Evolutionary conservation across 2,329 filamentous ascomycete genomes (phyloP).

Genomic region (Pseudocercospora macadamiae): DNA sequence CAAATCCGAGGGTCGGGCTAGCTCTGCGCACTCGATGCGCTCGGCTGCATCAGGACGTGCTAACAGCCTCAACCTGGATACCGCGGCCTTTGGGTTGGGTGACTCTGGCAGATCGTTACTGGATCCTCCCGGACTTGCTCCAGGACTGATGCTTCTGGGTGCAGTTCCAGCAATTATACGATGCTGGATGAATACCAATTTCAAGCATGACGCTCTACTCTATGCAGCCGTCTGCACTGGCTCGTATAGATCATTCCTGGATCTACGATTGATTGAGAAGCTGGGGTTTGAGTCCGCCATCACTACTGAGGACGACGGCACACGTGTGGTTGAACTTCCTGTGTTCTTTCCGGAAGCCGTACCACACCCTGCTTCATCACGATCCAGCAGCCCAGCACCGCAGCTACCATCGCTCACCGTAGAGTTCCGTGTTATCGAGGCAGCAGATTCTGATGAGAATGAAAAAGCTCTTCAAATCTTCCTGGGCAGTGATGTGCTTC

Average conservation of each 20-base stretch:
- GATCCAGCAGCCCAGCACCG: conserved; percentile 71
- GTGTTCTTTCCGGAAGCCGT: conserved; percentile 92
- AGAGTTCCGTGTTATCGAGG: conserved; percentile 73
- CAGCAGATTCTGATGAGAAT: conserved; percentile 49
- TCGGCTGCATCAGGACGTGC: conserved; percentile 78
- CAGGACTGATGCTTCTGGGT: conserved; percentile 81
- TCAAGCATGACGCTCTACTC: conserved; percentile 83
- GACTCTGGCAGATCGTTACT: conserved; percentile 70
- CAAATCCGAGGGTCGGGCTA: conserved; percentile 93
- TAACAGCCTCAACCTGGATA: conserved; percentile 85
- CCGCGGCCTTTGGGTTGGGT: conserved; percentile 66
- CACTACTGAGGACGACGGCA: conserved; percentile 53
- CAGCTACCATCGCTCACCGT: conserved; percentile 82
- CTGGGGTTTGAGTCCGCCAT: conserved; percentile 68
- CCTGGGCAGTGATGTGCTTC: conserved; percentile 84
- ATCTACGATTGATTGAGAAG: conserved; percentile 72
- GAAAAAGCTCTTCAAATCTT: conserved; percentile 76
- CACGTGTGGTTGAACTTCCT: conserved; percentile 71
- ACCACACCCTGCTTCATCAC: conserved; percentile 73
- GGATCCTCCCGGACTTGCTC: conserved; percentile 74
- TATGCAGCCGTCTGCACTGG: conserved; percentile 93
- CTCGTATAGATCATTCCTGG: conserved; percentile 83
- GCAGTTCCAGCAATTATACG: conserved; percentile 92
- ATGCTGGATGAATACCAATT: conserved; percentile 90
- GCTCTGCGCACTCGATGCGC: conserved; percentile 78